Percentiles rank a stretch among this genome's conserved stretches.
Evolutionary conservation across 257 asterid genomes (phyloP).

Genomic region (Ocimum tenuiflorum): DNA sequence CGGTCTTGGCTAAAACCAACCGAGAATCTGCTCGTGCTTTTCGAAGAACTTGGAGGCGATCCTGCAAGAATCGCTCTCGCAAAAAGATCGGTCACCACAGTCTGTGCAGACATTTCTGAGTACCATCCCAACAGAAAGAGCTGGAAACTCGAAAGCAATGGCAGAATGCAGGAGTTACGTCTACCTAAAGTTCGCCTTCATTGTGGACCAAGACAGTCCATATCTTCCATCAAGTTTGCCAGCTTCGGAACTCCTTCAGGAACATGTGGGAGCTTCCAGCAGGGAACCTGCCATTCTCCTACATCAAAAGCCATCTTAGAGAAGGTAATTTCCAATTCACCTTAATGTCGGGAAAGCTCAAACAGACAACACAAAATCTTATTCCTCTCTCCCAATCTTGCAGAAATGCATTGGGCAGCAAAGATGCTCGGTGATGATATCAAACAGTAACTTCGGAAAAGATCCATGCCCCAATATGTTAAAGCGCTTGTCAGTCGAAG

Average conservation of each 20-base stretch:
- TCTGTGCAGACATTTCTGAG: conserved; percentile 74
- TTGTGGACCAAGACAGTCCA: conserved; percentile 57
- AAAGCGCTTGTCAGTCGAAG: conserved; percentile 76
- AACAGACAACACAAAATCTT: background rate
- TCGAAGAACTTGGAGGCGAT: conserved; percentile 96
- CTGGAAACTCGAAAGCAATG: conserved; percentile 65
- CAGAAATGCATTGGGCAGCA: conserved; percentile 78
- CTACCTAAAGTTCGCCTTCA: conserved; percentile 66
- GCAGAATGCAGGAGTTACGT: conserved; percentile 46
- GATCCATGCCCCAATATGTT: conserved; percentile 82
- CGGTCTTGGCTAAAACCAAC: conserved; percentile 82
- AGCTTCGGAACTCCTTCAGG: conserved; percentile 91
- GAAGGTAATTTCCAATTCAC: conserved; percentile 40
- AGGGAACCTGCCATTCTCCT: conserved; percentile 92
- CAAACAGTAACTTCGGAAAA: conserved; percentile 56
- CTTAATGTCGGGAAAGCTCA: background rate
- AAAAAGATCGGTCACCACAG: conserved; percentile 69
- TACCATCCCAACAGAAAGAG: conserved; percentile 69
- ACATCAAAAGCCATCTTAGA: conserved; percentile 49
- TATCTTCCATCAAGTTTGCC: conserved; percentile 84
- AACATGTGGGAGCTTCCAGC: conserved; percentile 79
- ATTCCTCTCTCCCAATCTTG: conserved; percentile 6
- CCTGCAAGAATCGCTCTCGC: conserved; percentile 61
- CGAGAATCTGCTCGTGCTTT: conserved; percentile 66
- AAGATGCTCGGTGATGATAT: conserved; percentile 64